Conservation (phyloP, 495 filamentous ascomycete species). For the Thermochaetoides thermophila region DNA sequence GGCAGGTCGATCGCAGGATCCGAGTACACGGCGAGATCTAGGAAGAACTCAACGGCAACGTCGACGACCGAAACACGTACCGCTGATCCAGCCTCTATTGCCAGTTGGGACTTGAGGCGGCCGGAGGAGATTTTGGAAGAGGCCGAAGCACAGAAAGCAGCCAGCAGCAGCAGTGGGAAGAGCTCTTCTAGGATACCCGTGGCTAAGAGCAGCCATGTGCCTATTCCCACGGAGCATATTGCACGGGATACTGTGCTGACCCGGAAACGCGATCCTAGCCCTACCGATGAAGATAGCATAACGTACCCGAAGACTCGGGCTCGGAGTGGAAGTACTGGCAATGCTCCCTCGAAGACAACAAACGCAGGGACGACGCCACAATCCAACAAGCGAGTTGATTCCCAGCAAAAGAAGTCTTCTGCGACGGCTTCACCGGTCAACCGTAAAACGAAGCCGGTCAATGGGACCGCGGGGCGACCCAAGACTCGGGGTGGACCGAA, state of each 20-base stretch:
- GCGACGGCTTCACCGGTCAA: constrained; percentile 8
- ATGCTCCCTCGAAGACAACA: constrained; percentile 38
- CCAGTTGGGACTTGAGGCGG: constrained; percentile 55
- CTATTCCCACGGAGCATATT: constrained; percentile 52
- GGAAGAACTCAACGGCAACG: constrained; percentile 31
- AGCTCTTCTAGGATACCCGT: constrained; percentile 67
- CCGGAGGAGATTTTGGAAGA: constrained; percentile 72
- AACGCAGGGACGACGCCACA: constrained; percentile 24
- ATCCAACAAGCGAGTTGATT: constrained; percentile 31
- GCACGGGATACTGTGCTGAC: constrained; percentile 56
- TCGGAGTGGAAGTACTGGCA: constrained; percentile 56
- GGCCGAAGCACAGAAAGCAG: constrained; percentile 29
- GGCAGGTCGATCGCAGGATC: constrained; percentile 11
- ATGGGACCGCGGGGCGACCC: constrained; percentile 37
- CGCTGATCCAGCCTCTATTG: constrained; percentile 14
- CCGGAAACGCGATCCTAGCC: constrained; percentile 46
- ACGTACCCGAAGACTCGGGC: constrained; percentile 45
- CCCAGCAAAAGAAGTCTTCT: constrained; percentile 30
- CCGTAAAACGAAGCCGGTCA: constrained; percentile 29
- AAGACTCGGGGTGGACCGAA: constrained; percentile 43
- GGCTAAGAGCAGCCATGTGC: constrained; percentile 57
- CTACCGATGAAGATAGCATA: constrained; percentile 43
- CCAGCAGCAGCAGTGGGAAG: constrained; percentile 23
- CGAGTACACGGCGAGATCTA: constrained; percentile 21
- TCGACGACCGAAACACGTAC: constrained; percentile 17